These are phyloP conservation scores for Laetiporus sulphureus DNA, from an alignment of 1,284 basidiomycete genomes.

Conservation along the genomic window DNA sequence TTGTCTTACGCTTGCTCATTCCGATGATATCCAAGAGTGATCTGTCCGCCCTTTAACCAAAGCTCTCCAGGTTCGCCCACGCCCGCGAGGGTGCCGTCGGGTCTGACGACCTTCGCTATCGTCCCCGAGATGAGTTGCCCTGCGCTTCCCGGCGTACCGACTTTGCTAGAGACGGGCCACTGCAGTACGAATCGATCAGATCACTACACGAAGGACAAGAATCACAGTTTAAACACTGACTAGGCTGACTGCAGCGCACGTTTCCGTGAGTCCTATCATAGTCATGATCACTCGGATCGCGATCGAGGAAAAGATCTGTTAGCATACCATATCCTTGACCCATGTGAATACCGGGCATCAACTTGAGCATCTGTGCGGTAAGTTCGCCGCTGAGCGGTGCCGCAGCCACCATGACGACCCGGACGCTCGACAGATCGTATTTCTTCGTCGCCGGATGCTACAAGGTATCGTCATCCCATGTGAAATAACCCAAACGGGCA, in stretches of 20 bases:
- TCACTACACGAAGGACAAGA: no score
- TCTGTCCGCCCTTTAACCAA: slow-evolving; percentile 50
- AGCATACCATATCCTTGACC: slow-evolving; percentile 58
- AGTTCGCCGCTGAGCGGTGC: slow-evolving; percentile 71
- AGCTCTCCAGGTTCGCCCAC: slow-evolving; percentile 67
- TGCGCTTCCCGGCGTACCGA: slow-evolving; percentile 26
- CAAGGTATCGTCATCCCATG: background rate
- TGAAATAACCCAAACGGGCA: background rate
- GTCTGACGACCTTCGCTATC: slow-evolving; percentile 44
- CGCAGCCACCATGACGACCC: slow-evolving; percentile 58
- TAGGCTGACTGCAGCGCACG: slow-evolving; percentile 35
- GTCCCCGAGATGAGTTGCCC: slow-evolving; percentile 33
- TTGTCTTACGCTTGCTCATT: slow-evolving; percentile 51
- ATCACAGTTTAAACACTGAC: no score
- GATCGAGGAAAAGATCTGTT: background rate
- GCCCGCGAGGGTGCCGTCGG: slow-evolving; percentile 51
- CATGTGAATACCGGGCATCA: slow-evolving; percentile 54
- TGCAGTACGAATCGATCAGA: slow-evolving; percentile 8
- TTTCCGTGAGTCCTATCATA: slow-evolving; percentile 35
- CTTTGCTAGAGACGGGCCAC: slow-evolving; percentile 13
- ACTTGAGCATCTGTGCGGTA: slow-evolving; percentile 42
- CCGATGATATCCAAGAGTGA: slow-evolving; percentile 48
- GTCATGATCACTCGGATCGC: background rate
- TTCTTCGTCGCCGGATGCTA: slow-evolving; percentile 64
- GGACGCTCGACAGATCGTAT: slow-evolving; percentile 56